Percentiles rank a stretch among this genome's conserved stretches.
phyloP scores from a whole-genome alignment of 108 stramenopile genomes.

The Cyclostephanos invisitatus region DNA sequence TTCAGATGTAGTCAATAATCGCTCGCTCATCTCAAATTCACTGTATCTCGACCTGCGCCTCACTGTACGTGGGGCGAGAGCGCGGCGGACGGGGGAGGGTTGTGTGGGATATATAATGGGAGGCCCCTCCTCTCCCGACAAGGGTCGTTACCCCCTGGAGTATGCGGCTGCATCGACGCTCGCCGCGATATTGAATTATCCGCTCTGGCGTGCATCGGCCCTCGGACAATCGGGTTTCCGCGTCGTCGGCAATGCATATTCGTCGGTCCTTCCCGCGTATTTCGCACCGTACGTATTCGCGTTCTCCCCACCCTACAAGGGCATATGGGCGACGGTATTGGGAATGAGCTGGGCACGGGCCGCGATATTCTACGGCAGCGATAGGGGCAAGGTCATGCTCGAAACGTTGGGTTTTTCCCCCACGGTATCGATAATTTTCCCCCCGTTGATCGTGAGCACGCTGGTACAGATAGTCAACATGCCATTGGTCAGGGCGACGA shows the following conservation, averaged over 20 bases:
- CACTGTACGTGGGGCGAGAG: too few species aligned
- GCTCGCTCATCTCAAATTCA: too few species aligned
- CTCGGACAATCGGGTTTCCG: constrained; percentile 84
- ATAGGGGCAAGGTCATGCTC: constrained; percentile 75
- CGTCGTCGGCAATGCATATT: constrained; percentile 32
- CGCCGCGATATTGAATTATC: constrained; percentile 81
- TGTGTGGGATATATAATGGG: constrained; percentile 49
- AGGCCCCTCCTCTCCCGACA: constrained; percentile 63
- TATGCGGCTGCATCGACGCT: constrained; percentile 71
- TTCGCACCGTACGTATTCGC: constrained; percentile 78
- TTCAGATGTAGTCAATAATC: too few species aligned
- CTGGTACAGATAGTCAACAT: constrained; percentile 92
- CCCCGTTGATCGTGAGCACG: constrained; percentile 82
- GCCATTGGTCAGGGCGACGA: constrained; percentile 92
- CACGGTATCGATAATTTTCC: constrained; percentile 64
- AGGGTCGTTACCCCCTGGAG: constrained; percentile 70
- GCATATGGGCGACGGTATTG: constrained; percentile 81
- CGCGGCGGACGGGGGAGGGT: not conserved
- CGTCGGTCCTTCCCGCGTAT: constrained; percentile 20
- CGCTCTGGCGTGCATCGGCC: constrained; percentile 81
- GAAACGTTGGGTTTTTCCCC: constrained; percentile 34
- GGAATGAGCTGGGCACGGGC: constrained; percentile 99
- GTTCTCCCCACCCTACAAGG: constrained; percentile 94
- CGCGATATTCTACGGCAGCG: constrained; percentile 94
- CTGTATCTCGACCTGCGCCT: too few species aligned